Evolutionary conservation across 768 basidiomycete genomes (phyloP).

Genomic region (Mycena belliarum): DNA sequence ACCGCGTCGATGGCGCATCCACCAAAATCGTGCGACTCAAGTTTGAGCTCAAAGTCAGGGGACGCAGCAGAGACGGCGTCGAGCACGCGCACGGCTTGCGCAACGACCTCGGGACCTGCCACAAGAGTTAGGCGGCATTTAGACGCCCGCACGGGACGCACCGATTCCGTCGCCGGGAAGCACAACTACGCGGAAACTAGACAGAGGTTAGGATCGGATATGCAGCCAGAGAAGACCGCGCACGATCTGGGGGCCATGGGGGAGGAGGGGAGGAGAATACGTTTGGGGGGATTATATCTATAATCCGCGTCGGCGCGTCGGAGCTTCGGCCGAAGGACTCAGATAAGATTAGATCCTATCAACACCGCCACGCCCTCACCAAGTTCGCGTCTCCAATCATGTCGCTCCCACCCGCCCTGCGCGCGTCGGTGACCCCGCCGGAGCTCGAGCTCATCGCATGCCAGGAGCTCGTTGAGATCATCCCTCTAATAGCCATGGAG

Average conservation of each 20-base stretch:
- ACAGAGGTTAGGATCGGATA: no score
- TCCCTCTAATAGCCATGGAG: slow-evolving; percentile 90
- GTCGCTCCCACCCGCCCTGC: slow-evolving; percentile 76
- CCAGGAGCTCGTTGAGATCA: slow-evolving; percentile 81
- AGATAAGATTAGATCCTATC: no score
- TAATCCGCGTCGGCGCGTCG: no score
- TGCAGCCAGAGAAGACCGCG: slow-evolving; percentile 4
- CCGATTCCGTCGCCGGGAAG: slow-evolving; percentile 97
- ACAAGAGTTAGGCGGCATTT: neutral
- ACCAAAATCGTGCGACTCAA: slow-evolving; percentile 82
- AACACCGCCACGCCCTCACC: neutral
- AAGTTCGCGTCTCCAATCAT: slow-evolving; percentile 39
- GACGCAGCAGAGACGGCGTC: slow-evolving; percentile 65
- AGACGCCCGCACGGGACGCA: slow-evolving; percentile 41
- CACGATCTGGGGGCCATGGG: slow-evolving; percentile 50
- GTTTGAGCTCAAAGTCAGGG: slow-evolving; percentile 65
- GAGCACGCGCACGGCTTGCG: slow-evolving; percentile 83
- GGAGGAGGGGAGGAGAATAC: neutral
- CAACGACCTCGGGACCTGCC: slow-evolving; percentile 85
- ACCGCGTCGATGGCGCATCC: slow-evolving; percentile 89
- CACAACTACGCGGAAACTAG: slow-evolving; percentile 83
- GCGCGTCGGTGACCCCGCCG: slow-evolving; percentile 73
- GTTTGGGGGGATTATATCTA: neutral
- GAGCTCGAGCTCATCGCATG: slow-evolving; percentile 89
- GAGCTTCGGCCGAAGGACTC: no score